These are phyloP conservation scores for Nephelium lappaceum DNA, from an alignment of 345 rosid genomes.

Conservation along the genomic window DNA sequence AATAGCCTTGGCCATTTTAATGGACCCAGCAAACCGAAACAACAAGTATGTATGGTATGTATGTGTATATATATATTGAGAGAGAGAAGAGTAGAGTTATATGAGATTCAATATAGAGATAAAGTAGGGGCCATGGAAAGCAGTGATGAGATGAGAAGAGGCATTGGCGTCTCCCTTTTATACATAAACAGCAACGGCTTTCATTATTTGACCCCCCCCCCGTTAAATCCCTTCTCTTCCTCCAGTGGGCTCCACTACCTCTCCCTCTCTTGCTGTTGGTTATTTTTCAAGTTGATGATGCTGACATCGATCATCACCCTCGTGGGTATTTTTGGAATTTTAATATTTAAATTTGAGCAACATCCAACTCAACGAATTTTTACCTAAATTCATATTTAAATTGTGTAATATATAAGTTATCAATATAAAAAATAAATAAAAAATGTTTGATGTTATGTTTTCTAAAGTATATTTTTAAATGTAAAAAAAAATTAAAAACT, in stretches of 20 bases:
- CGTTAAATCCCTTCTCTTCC: not conserved
- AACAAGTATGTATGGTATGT: no score
- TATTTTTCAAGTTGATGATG: not conserved
- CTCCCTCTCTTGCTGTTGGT: not conserved
- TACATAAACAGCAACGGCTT: not conserved
- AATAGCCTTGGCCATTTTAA: slow-evolving; percentile 30
- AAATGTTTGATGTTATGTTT: no score
- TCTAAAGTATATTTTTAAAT: no score
- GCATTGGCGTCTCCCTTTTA: slow-evolving; percentile 1
- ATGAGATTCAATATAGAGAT: not conserved
- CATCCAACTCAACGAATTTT: no score
- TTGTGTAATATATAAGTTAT: no score
- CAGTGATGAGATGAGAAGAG: not conserved
- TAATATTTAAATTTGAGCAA: no score
- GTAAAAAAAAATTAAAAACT: no score
- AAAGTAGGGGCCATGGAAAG: slow-evolving; percentile 2
- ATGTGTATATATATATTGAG: not conserved
- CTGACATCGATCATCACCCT: not conserved
- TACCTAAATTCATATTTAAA: no score
- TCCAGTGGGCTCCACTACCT: not conserved
- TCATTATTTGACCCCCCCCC: not conserved
- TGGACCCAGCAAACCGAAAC: not conserved
- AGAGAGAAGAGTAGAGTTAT: not conserved
- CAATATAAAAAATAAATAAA: no score
- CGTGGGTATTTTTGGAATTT: no score